phyloP scores from a whole-genome alignment of 169 alveolate genomes.

The Theileria sp. region DNA sequence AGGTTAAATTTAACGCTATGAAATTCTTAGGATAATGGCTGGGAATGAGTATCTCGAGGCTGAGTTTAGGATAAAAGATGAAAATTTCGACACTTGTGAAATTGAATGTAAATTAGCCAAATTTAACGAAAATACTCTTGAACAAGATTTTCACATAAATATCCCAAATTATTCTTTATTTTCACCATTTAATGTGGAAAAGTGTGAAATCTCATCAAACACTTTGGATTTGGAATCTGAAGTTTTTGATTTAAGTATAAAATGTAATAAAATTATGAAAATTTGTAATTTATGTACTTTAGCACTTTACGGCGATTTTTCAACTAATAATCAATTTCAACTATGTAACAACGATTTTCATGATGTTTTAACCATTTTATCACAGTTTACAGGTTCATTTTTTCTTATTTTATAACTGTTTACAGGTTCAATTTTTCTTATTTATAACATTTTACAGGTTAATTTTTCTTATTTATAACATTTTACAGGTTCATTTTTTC shows the following conservation, averaged over 20 bases:
- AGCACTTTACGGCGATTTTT: conserved; percentile 43
- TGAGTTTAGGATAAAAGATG: background rate
- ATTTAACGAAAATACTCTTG: background rate
- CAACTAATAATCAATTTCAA: background rate
- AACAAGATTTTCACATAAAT: background rate
- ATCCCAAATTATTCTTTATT: background rate
- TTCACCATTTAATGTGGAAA: background rate
- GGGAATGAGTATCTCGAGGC: background rate
- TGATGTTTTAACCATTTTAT: background rate
- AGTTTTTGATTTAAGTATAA: conserved; percentile 5
- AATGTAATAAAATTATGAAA: conserved; percentile 6
- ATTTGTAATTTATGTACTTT: conserved; percentile 3
- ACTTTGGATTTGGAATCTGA: conserved; percentile 19
- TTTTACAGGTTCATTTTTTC: conserved; percentile 25
- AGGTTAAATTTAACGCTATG: background rate
- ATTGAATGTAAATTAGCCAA: background rate
- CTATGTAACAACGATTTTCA: background rate
- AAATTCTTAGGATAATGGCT: background rate
- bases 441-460: conserved; percentile 11
- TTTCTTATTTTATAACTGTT: conserved; percentile 14
- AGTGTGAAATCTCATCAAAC: background rate
- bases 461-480: conserved; percentile 12
- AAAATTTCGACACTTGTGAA: background rate
- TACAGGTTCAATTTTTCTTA: conserved; percentile 25
- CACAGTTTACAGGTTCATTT: conserved; percentile 24